Percentiles rank a stretch among this genome's conserved stretches.
phyloP scores from a whole-genome alignment of 1,284 basidiomycete genomes.

The Microbotryum intermedium region DNA sequence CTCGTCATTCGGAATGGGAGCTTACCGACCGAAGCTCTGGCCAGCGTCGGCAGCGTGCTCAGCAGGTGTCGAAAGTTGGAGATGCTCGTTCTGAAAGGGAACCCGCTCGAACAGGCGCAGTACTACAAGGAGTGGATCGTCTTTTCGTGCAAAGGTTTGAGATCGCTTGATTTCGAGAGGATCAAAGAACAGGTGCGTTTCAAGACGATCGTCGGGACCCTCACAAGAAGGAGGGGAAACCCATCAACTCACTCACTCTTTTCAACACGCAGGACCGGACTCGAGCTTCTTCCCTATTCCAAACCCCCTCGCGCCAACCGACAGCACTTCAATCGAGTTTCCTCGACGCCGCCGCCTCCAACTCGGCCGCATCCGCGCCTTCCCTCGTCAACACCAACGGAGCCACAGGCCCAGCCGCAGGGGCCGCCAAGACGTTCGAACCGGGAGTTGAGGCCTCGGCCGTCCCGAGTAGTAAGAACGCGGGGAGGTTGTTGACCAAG shows the following conservation, averaged over 20 bases:
- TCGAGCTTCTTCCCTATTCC: slow-evolving; percentile 62
- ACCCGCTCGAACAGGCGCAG: slow-evolving; percentile 84
- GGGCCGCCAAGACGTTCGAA: slow-evolving; percentile 47
- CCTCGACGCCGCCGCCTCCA: slow-evolving; percentile 55
- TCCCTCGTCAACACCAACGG: slow-evolving; percentile 35
- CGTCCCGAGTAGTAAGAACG: slow-evolving; percentile 33
- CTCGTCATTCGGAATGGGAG: slow-evolving; percentile 54
- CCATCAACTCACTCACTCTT: slow-evolving; percentile 11
- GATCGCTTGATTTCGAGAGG: slow-evolving; percentile 93
- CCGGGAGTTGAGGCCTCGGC: slow-evolving; percentile 32
- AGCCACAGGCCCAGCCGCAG: no score
- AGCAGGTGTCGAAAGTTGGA: slow-evolving; percentile 67
- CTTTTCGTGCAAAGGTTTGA: slow-evolving; percentile 52
- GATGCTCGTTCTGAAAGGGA: slow-evolving; percentile 77
- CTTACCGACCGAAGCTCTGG: slow-evolving; percentile 55
- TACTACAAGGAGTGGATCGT: slow-evolving; percentile 86
- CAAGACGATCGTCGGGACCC: background rate
- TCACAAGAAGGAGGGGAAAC: no score
- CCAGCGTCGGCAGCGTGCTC: slow-evolving; percentile 71
- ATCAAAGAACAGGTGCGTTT: slow-evolving; percentile 82
- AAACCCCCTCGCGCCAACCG: slow-evolving; percentile 58
- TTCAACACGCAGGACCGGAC: slow-evolving; percentile 56
- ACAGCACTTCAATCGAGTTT: slow-evolving; percentile 73
- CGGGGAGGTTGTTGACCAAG: slow-evolving; percentile 73
- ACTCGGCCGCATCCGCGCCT: slow-evolving; percentile 53